phyloP scores from a whole-genome alignment of 768 basidiomycete species.

The Lactarius hatsudake region DNA sequence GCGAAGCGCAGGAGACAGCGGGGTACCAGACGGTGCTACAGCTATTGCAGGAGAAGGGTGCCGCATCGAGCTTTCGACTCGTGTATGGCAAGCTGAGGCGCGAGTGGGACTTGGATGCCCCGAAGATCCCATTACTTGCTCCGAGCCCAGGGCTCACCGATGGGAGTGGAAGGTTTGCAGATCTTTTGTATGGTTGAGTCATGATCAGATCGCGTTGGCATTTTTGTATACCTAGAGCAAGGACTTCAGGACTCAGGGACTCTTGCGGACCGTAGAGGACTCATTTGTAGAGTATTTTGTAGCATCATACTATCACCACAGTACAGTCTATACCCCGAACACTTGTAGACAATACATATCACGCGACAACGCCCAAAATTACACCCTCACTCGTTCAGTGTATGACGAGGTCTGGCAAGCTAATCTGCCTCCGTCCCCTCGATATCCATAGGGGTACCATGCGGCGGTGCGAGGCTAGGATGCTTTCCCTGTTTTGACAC shows the following conservation, averaged over 20 bases:
- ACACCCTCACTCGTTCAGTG: background rate
- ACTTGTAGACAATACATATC: conserved; percentile 11
- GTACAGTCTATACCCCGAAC: conserved; percentile 17
- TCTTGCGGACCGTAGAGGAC: background rate
- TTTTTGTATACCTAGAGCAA: conserved; percentile 11
- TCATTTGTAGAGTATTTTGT: conserved; percentile 29
- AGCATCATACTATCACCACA: conserved; percentile 21
- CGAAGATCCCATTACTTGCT: conserved; percentile 27
- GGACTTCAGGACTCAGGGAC: conserved; percentile 6
- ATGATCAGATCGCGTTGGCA: background rate
- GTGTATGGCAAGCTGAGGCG: conserved; percentile 62
- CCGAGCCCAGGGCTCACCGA: conserved; percentile 35
- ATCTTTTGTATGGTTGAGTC: conserved; percentile 35
- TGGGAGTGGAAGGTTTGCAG: conserved; percentile 34
- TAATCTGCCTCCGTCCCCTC: conserved; percentile 31
- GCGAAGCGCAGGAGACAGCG: conserved; percentile 40
- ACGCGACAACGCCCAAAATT: background rate
- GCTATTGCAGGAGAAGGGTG: conserved; percentile 83
- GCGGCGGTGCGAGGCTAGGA: conserved; percentile 32
- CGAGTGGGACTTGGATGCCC: conserved; percentile 66
- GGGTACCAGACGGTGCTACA: conserved; percentile 58
- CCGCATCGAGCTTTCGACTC: conserved; percentile 75
- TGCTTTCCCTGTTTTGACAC: conserved; percentile 66
- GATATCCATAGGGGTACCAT: conserved; percentile 20
- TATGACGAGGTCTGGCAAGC: background rate